Percentiles rank a stretch among this genome's conserved stretches.
Conservation (phyloP, 1,284 basidiomycete species). For the Puccinia polysora region DNA sequence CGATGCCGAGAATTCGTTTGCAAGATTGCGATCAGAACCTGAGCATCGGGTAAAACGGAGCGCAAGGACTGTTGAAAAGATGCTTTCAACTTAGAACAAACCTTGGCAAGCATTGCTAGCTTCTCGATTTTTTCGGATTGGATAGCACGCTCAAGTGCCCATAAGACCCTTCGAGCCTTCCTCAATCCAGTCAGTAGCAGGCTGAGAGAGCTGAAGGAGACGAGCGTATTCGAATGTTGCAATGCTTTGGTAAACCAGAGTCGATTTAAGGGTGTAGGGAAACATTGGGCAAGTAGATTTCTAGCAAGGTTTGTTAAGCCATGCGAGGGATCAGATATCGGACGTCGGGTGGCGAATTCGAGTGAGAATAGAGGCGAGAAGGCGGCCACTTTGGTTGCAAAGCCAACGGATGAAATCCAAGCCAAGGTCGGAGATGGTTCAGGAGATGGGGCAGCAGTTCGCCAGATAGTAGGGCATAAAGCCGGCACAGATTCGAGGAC, state of each 20-base stretch:
- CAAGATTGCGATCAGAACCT: constrained; percentile 37
- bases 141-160: constrained; percentile 7
- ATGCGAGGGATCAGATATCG: constrained; percentile 4
- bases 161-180: constrained; percentile 25
- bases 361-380: constrained; percentile 3
- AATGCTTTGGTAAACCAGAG: constrained; percentile 40
- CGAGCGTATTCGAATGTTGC: constrained; percentile 23
- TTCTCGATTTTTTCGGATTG: neutral
- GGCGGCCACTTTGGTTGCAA: constrained; percentile 41
- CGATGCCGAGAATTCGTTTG: constrained; percentile 14
- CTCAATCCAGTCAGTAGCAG: constrained; percentile 36
- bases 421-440: constrained; percentile 28
- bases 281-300: constrained; percentile 41
- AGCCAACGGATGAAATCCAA: constrained; percentile 42
- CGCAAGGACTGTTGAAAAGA: constrained; percentile 25
- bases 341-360: neutral
- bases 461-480: constrained; percentile 36
- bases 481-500: constrained; percentile 24
- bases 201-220: constrained; percentile 25
- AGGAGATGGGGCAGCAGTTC: constrained; percentile 23
- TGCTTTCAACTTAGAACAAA: constrained; percentile 23
- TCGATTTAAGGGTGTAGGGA: constrained; percentile 39
- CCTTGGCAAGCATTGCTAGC: neutral
- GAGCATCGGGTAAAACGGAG: constrained; percentile 33
- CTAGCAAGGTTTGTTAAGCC: constrained; percentile 16